phyloP scores from a whole-genome alignment of 305 asterid genomes.

The Rubia occidens region DNA sequence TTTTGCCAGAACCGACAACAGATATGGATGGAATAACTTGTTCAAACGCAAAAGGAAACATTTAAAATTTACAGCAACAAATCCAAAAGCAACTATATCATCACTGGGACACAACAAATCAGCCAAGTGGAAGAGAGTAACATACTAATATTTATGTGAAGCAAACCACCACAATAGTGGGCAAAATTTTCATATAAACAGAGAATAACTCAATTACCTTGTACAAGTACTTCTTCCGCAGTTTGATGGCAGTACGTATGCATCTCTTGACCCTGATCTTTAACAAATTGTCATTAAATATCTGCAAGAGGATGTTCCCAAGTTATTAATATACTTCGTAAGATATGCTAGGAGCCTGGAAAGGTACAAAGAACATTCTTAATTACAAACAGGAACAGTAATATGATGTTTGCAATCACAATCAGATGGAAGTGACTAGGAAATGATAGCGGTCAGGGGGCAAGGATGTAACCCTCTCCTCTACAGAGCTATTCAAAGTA shows the following conservation, averaged over 20 bases:
- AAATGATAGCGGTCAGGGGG: neutral
- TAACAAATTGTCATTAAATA: constrained; percentile 71
- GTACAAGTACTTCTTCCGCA: constrained; percentile 83
- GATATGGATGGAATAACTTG: neutral
- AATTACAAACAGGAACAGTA: neutral
- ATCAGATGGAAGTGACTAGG: neutral
- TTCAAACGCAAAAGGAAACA: neutral
- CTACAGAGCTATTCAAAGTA: neutral
- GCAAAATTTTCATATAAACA: constrained; percentile 8
- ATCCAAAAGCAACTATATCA: neutral
- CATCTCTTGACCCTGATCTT: constrained; percentile 88
- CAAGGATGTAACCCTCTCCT: constrained; percentile 10
- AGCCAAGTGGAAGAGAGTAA: neutral
- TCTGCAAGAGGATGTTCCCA: constrained; percentile 38
- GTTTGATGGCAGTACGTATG: constrained; percentile 76
- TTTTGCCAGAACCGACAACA: neutral
- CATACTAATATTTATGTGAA: neutral
- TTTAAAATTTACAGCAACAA: neutral
- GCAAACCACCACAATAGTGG: neutral
- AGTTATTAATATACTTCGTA: neutral
- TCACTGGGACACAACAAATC: neutral
- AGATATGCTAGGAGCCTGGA: neutral
- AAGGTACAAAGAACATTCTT: neutral
- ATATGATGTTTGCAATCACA: neutral
- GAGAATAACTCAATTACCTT: constrained; percentile 47